Percentiles rank a stretch among this genome's conserved stretches.
These are phyloP conservation scores for Nadsonia fulvescens DNA, from an alignment of 805 yeast genomes.

Conservation along the genomic window DNA sequence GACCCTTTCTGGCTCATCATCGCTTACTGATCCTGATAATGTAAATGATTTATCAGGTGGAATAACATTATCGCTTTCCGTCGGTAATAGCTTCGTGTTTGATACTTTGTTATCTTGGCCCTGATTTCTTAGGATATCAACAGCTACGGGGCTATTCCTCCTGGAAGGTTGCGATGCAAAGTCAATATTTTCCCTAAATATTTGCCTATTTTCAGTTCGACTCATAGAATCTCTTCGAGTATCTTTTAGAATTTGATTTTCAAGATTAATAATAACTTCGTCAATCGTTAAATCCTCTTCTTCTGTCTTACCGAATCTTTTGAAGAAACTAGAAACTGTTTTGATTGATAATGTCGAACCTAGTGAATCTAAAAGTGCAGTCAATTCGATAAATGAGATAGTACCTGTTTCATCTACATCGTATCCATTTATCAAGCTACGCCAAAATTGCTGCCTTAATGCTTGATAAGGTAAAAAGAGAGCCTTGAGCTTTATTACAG, in stretches of 20 bases:
- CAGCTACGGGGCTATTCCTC: too few relatives aligned
- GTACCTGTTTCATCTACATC: slow-evolving; percentile 25
- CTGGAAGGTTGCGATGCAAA: too few relatives aligned
- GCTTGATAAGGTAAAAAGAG: slow-evolving; percentile 49
- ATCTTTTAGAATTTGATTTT: slow-evolving; percentile 18
- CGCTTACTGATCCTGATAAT: too few relatives aligned
- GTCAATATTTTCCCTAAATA: too few relatives aligned
- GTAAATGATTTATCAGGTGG: too few relatives aligned
- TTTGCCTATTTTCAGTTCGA: too few relatives aligned
- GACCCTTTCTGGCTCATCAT: slow-evolving; percentile 21
- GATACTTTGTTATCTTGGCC: too few relatives aligned
- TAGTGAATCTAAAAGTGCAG: slow-evolving; percentile 43
- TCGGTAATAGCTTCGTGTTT: too few relatives aligned
- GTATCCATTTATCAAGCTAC: slow-evolving; percentile 36
- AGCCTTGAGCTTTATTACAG: slow-evolving; percentile 40
- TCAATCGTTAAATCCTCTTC: slow-evolving; percentile 31
- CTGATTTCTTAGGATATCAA: too few relatives aligned
- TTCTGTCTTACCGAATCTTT: slow-evolving; percentile 14
- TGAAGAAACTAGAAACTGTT: slow-evolving; percentile 17
- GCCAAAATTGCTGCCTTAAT: slow-evolving; percentile 56
- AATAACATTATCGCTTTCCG: too few relatives aligned
- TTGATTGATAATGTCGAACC: slow-evolving; percentile 29
- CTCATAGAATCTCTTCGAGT: too few relatives aligned
- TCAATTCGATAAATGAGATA: slow-evolving; percentile 42
- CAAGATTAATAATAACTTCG: slow-evolving; percentile 36